These are phyloP conservation scores for Suhomyces vadensis DNA, from an alignment of 805 yeast genomes.

Conservation along the genomic window DNA sequence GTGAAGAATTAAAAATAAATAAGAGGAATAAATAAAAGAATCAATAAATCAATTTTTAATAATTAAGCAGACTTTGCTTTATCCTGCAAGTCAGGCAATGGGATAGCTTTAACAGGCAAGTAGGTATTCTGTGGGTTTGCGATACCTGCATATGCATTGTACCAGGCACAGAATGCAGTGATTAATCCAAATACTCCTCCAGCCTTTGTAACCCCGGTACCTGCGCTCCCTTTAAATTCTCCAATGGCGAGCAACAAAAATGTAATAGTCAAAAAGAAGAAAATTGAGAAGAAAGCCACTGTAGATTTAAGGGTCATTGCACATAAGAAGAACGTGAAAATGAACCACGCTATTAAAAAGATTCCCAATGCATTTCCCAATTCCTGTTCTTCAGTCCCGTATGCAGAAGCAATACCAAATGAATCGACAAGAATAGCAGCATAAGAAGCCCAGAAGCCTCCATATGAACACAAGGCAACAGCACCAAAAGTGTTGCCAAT, in stretches of 20 bases:
- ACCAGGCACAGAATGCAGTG: conserved; percentile 47
- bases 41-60: neutral
- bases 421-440: conserved; percentile 54
- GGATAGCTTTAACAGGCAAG: conserved; percentile 48
- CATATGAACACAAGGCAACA: conserved; percentile 58
- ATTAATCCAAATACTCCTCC: conserved; percentile 45
- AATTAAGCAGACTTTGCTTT: conserved; percentile 6
- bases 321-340: conserved; percentile 44
- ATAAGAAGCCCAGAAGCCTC: conserved; percentile 78
- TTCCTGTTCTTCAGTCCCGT: conserved; percentile 25
- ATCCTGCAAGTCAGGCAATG: conserved; percentile 46
- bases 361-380: conserved; percentile 39
- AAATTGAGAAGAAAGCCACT: conserved; percentile 42
- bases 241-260: conserved; percentile 43
- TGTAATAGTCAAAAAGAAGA: conserved; percentile 42
- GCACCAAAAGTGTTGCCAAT: conserved; percentile 77
- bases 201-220: conserved; percentile 34
- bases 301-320: conserved; percentile 45
- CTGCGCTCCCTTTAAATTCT: conserved; percentile 29
- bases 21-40: neutral
- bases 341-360: conserved; percentile 44
- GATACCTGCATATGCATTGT: conserved; percentile 48
- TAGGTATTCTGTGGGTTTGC: conserved; percentile 66
- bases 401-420: conserved; percentile 41
- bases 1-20: neutral